A percentile compares a stretch with the other conserved stretches of the same genome.
Conservation (phyloP, 257 asterid species). For the Verbena officinalis region DNA sequence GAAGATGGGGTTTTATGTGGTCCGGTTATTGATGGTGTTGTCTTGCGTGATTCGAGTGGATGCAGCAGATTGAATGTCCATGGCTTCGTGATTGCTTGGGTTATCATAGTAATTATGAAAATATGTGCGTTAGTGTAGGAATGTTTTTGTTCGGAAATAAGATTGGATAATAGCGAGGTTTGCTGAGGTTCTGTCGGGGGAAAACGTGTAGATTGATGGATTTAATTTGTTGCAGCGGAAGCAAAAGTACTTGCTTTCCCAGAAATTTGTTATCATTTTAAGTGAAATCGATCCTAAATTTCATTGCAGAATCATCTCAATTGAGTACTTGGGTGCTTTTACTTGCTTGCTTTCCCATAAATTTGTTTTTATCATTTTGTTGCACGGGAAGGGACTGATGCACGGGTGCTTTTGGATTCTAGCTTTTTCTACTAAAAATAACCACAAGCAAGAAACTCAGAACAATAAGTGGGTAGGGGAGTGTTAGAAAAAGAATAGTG, state of each 20-base stretch:
- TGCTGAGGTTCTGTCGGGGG: neutral
- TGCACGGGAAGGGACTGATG: too few species aligned
- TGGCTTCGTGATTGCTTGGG: conserved; percentile 27
- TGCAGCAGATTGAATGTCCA: conserved; percentile 13
- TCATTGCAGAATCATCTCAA: neutral
- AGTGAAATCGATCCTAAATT: neutral
- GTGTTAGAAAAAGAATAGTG: too few species aligned
- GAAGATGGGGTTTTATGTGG: conserved; percentile 58
- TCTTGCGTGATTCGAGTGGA: conserved; percentile 38
- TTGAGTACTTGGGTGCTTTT: too few species aligned
- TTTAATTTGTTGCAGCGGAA: neutral
- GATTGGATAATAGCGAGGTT: neutral
- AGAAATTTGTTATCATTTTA: neutral
- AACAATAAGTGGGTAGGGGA: too few species aligned
- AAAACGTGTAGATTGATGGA: neutral
- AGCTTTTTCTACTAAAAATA: too few species aligned
- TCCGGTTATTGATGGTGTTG: conserved; percentile 57
- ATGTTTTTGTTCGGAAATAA: neutral
- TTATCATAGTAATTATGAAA: conserved; percentile 35
- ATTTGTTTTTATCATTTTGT: too few species aligned
- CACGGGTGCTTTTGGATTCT: too few species aligned
- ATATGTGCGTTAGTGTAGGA: conserved; percentile 14
- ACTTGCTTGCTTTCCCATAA: too few species aligned
- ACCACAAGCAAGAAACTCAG: too few species aligned
- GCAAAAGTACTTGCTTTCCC: neutral